phyloP scores from a whole-genome alignment of 345 rosid genomes.

The Acer campestre region DNA sequence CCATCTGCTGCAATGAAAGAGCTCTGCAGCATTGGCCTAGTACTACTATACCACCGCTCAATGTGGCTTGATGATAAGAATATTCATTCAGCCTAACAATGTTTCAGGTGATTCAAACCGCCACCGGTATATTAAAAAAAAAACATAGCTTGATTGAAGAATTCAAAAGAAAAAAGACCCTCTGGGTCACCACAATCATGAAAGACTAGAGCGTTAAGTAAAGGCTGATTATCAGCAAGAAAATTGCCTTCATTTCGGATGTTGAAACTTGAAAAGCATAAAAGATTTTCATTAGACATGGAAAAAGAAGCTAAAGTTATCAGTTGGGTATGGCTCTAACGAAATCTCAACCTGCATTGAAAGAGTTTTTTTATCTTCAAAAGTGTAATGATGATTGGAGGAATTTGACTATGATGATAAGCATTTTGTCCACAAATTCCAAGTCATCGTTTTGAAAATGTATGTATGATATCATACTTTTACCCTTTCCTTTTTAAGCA shows the following conservation, averaged over 20 bases:
- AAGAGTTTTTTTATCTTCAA: neutral
- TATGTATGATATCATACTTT: neutral
- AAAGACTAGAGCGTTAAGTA: neutral
- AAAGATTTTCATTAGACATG: neutral
- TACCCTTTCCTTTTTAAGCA: conserved; percentile 14
- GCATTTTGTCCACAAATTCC: neutral
- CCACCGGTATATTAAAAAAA: too few relatives aligned
- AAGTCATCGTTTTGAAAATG: neutral
- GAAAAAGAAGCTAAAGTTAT: neutral
- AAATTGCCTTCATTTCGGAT: neutral
- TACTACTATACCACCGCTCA: too few relatives aligned
- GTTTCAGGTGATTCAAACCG: too few relatives aligned
- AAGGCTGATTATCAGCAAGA: neutral
- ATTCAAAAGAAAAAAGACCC: neutral
- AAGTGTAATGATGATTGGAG: conserved; percentile 16
- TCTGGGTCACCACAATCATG: conserved; percentile 1
- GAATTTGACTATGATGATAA: conserved; percentile 1
- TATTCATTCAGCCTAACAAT: too few relatives aligned
- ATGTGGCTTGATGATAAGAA: too few relatives aligned
- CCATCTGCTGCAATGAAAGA: neutral
- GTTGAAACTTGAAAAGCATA: neutral
- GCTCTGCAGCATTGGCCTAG: too few relatives aligned
- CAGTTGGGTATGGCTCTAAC: neutral
- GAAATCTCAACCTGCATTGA: too few relatives aligned
- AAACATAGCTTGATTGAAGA: neutral